Evolutionary conservation across 179 eudicot species (phyloP).

Genomic region (Carnegiea gigantea): DNA sequence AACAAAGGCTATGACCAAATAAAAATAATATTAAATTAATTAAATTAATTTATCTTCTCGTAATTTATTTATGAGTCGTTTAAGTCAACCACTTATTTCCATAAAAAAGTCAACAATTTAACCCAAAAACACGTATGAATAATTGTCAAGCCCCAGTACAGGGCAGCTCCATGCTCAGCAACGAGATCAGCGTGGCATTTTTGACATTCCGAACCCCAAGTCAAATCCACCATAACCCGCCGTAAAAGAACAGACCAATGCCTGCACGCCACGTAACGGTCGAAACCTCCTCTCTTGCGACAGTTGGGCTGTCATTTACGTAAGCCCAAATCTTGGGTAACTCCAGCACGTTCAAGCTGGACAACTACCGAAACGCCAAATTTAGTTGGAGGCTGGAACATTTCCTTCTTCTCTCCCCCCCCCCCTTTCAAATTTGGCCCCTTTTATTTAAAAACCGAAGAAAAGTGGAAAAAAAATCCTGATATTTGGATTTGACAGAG

Average conservation of each 20-base stretch:
- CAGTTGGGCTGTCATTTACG: not conserved
- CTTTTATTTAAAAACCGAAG: not conserved
- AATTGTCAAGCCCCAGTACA: not conserved
- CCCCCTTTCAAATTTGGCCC: not conserved
- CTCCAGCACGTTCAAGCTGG: not conserved
- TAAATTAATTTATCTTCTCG: too few species aligned
- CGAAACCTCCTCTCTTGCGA: not conserved
- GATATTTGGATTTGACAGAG: slow-evolving; percentile 6
- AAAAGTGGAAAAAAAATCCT: not conserved
- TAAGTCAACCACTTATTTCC: not conserved
- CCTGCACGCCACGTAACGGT: not conserved
- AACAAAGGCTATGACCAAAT: too few species aligned
- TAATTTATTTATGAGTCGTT: too few species aligned
- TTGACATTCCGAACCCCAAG: not conserved
- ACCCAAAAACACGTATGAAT: not conserved
- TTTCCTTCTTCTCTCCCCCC: not conserved
- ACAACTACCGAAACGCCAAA: slow-evolving; percentile 2
- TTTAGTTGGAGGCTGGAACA: not conserved
- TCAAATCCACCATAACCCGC: not conserved
- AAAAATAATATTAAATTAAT: too few species aligned
- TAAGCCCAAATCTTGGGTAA: not conserved
- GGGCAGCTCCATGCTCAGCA: not conserved
- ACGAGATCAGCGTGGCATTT: not conserved
- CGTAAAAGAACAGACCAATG: not conserved
- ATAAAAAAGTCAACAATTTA: not conserved